Percentiles rank a stretch among this genome's conserved stretches.
These are phyloP conservation scores for Acanthamoeba castellanii DNA, from an alignment of 208 protist genomes.

Conservation along the genomic window DNA sequence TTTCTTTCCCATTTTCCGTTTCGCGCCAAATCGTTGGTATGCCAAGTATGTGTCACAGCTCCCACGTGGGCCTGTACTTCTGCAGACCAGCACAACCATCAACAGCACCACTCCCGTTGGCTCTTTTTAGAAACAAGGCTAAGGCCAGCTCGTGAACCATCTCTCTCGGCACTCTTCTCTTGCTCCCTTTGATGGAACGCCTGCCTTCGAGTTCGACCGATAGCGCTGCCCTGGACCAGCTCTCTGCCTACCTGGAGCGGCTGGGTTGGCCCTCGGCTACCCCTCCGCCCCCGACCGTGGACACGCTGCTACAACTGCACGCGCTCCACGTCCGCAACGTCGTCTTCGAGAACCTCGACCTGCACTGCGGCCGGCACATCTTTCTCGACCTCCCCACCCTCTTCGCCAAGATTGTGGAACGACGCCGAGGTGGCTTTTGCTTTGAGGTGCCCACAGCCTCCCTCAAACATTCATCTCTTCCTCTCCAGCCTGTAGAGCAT, in stretches of 20 bases:
- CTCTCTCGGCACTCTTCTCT: background rate
- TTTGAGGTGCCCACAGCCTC: background rate
- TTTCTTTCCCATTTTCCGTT: too few species aligned
- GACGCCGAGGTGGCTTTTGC: constrained; percentile 30
- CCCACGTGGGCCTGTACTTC: too few species aligned
- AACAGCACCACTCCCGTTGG: too few species aligned
- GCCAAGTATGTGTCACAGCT: too few species aligned
- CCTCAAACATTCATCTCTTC: background rate
- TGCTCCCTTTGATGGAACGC: background rate
- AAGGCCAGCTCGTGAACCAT: background rate
- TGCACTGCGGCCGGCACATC: constrained; percentile 4
- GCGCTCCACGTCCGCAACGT: background rate
- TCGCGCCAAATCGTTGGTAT: too few species aligned
- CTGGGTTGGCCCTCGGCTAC: background rate
- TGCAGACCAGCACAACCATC: too few species aligned
- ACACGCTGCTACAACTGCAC: background rate
- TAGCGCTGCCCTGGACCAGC: background rate
- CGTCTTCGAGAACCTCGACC: constrained; percentile 12
- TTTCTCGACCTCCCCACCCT: constrained; percentile 7
- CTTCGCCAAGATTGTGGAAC: background rate
- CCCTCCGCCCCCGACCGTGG: background rate
- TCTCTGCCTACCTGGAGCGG: background rate
- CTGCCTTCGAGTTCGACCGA: background rate
- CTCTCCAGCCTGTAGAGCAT: background rate
- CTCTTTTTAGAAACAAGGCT: background rate